Evolutionary conservation across 2,329 filamentous ascomycete species (phyloP).

Genomic region (Verticillium klebahnii): DNA sequence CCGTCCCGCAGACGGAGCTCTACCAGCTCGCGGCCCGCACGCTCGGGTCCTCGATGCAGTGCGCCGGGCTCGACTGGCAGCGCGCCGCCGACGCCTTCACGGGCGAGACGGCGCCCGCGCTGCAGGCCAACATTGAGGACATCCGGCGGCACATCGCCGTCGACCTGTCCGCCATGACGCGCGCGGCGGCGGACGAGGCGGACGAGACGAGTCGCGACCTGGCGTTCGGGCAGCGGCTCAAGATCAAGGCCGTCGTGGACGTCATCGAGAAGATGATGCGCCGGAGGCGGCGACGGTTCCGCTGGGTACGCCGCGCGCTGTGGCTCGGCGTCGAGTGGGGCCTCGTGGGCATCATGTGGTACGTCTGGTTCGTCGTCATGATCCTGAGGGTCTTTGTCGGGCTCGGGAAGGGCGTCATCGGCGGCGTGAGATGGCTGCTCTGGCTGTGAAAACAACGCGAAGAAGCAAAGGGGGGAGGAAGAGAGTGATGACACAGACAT

Average conservation of each 20-base stretch:
- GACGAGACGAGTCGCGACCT: conserved; percentile 75
- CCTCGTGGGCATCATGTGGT: conserved; percentile 88
- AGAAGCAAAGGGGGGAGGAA: neutral
- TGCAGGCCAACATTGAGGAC: conserved; percentile 42
- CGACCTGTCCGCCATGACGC: conserved; percentile 57
- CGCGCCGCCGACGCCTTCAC: conserved; percentile 55
- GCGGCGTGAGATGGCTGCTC: conserved; percentile 72
- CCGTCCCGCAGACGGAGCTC: conserved; percentile 35
- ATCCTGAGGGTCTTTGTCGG: conserved; percentile 63
- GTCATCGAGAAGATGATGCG: conserved; percentile 72
- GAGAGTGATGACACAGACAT: neutral
- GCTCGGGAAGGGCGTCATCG: conserved; percentile 53
- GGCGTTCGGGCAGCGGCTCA: conserved; percentile 69
- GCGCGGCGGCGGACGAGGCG: conserved; percentile 68
- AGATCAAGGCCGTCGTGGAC: conserved; percentile 76
- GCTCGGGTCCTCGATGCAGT: conserved; percentile 40
- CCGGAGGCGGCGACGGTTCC: conserved; percentile 60
- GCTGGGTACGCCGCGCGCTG: conserved; percentile 70
- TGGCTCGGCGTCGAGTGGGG: conserved; percentile 86
- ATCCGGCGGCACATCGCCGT: conserved; percentile 42
- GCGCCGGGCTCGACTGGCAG: conserved; percentile 52
- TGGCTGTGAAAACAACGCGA: conserved; percentile 53
- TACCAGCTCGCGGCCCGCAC: conserved; percentile 51
- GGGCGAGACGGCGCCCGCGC: conserved; percentile 48
- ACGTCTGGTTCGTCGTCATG: conserved; percentile 85